Conservation (phyloP, 2,329 filamentous ascomycete species). For the Stachybotrys elegans region DNA sequence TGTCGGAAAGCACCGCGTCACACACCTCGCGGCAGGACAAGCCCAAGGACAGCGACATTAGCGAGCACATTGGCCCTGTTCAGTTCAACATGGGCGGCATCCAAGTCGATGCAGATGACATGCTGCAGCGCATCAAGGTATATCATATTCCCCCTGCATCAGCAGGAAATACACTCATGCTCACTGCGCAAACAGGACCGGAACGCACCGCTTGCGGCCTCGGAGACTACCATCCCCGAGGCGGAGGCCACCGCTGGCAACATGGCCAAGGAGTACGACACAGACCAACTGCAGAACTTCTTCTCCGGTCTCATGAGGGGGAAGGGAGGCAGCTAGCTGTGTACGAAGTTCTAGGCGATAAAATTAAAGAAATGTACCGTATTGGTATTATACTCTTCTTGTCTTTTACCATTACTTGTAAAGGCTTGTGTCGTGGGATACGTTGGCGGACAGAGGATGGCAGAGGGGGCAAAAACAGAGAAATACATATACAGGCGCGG, state of each 20-base stretch:
- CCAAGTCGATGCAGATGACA: conserved; percentile 90
- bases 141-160: conserved; percentile 9
- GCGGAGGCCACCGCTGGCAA: conserved; percentile 33
- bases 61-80: conserved; percentile 86
- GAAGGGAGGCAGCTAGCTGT: conserved; percentile 24
- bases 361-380: conserved; percentile 3
- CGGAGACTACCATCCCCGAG: conserved; percentile 38
- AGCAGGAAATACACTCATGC: not conserved
- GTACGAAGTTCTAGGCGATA: conserved; percentile 12
- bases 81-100: conserved; percentile 99
- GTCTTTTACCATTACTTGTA: too few species aligned
- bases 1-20: conserved; percentile 13
- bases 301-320: conserved; percentile 57
- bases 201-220: conserved; percentile 36
- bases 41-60: conserved; percentile 44
- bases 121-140: conserved; percentile 82
- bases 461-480: not conserved
- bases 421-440: too few species aligned
- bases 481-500: not conserved
- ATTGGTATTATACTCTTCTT: too few species aligned
- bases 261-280: conserved; percentile 42
- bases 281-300: conserved; percentile 54
- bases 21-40: conserved; percentile 24
- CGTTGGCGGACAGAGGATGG: too few species aligned
- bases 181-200: conserved; percentile 42